Evolutionary conservation across 805 yeast genomes (phyloP), one percentile per base, ranked within the genome.

Genomic region (Cyberlindnera bimundalis): DNA sequence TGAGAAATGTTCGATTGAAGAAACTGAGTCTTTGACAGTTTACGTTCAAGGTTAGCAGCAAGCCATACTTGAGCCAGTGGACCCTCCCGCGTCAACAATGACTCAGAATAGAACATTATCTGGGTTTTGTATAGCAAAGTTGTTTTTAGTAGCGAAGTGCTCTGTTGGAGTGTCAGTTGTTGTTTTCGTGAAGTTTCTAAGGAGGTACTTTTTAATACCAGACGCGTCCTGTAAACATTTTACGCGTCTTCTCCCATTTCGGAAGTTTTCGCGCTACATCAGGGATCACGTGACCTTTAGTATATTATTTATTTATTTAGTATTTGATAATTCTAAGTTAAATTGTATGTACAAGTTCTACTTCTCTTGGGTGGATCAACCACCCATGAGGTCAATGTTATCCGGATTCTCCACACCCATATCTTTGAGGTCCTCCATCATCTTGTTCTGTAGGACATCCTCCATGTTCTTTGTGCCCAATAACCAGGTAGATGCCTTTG

Each of bases 1-100:
- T 79, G 74, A 12, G 74, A 58, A 43, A 90, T 80, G 52, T 84
- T 76, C 12, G 96, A 82, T 52, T 76, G 80, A 35, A 87, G 67
- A 33, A 82, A 68, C 56, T 85, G 91, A 39, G 76, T 78, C 52
- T 83, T 82, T 31, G 89, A 73, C 25, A 86, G 73, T 50, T 81
- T 82, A 53, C 79, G 78, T 52, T 89, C 95, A 63, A 89, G 73
- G 58, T 86, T 89, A 16, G 96, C 91, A 9, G 96, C 96, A 34
- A 89, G 70, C 96, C 96, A 89, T 8, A 88, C 89, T 49, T 82
- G 85, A 3, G 95, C 95, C 45, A 89, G 67, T 1, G 96, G 96
- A 3, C 96, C 95, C 56, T 81, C 81, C 45, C 77, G 80, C 2
- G 85, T 70, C 16, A 81, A 67, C 24, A 79, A 60, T 36, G 68